Evolutionary conservation across 2,329 filamentous ascomycete genomes (phyloP), one percentile per base, ranked within the genome.

Genomic region (Pestalotiopsis sp.): DNA sequence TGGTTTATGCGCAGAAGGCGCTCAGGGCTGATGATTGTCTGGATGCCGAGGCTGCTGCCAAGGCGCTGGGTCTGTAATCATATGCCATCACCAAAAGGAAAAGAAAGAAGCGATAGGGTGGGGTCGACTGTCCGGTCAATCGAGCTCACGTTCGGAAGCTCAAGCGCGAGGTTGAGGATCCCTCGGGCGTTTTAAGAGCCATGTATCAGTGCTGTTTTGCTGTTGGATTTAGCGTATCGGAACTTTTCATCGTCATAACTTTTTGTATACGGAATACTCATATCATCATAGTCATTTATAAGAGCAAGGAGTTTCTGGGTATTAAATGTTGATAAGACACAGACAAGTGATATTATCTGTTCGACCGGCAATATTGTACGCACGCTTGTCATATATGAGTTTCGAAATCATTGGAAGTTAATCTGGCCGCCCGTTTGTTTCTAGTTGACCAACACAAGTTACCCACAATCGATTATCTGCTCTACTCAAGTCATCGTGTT

Each of bases 1-100:
- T 88, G 2, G 79, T 86, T 9, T 88, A 83, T 84, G 85, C 83
- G 3, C 81, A 81, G 4, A 86, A 86, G 74, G 84, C 84, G 2
- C 67, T 77, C 58, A 79, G 82, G 68, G 82, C 82, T 2, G 85
- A 87, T 71, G 85, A 87, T 74, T 75, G 85, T 61, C 82, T 88
- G 82, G 83, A 86, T 70, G 72, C 90, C 78, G 89, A 91, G 61
- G 80, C 81, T 25, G 85, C 81, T 2, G 76, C 77, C 2, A 70
- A 67, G 66, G 73, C 77, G 4, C 66, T 82, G 49, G 80, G 79
- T n/a, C 68, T 85, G 27, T 71, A 78, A 11, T 45, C 5, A 45
- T 52, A 17, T 52, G 45, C 17, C 3, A 9, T n/a, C 45, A 12
- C 17, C 17, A n/a, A 52, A 52, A 23, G 7, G 2, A 36, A 9